Evolutionary conservation across 2,329 filamentous ascomycete species (phyloP).

Genomic region (Bertia moriformis): DNA sequence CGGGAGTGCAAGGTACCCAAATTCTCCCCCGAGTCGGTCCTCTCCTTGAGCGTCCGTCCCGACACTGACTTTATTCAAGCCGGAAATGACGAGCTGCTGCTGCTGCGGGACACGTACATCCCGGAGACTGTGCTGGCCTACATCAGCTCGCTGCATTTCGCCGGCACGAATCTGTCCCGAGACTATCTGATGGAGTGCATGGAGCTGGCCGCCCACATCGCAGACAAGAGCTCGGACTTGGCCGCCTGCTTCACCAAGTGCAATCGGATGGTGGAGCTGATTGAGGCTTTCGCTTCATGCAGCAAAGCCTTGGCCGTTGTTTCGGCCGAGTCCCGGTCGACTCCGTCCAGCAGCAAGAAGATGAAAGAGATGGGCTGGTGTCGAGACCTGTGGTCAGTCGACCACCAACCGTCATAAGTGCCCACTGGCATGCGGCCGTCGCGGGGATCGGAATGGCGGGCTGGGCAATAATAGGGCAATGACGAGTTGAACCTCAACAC

Average conservation of each 20-base stretch:
- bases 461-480: no score
- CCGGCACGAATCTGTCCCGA: constrained; percentile 58
- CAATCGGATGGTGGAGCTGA: constrained; percentile 59
- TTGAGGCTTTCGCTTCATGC: constrained; percentile 61
- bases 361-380: constrained; percentile 48
- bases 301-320: constrained; percentile 55
- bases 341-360: constrained; percentile 36
- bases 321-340: constrained; percentile 4
- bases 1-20: constrained; percentile 36
- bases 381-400: constrained; percentile 43
- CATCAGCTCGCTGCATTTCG: constrained; percentile 65
- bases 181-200: constrained; percentile 72
- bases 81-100: constrained; percentile 44
- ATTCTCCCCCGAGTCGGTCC: constrained; percentile 5
- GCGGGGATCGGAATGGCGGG: no score
- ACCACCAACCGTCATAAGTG: no score
- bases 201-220: constrained; percentile 66
- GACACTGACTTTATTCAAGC: constrained; percentile 14
- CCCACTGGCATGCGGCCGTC: no score
- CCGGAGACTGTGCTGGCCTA: constrained; percentile 78
- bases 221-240: constrained; percentile 55
- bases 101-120: constrained; percentile 64
- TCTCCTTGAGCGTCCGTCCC: constrained; percentile 3
- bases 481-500: no score
- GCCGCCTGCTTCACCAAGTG: constrained; percentile 48